phyloP scores from a whole-genome alignment of 2,329 filamentous ascomycete genomes.

The Dothideomycetidae sp. region DNA sequence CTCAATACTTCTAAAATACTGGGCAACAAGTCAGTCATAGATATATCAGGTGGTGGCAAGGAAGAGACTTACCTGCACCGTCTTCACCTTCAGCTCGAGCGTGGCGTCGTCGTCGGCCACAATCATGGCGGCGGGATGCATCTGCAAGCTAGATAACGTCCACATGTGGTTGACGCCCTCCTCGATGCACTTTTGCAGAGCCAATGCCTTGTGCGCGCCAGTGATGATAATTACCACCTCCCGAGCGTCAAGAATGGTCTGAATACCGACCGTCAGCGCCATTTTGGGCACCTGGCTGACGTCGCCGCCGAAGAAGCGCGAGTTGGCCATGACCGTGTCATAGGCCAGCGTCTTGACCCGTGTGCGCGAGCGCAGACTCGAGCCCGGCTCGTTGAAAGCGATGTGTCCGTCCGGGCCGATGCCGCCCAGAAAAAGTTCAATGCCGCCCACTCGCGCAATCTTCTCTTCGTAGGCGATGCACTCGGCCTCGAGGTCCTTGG shows the following conservation, averaged over 20 bases:
- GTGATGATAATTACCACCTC: conserved; percentile 75
- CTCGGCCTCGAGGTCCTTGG: conserved; percentile 58
- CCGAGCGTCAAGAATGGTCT: conserved; percentile 65
- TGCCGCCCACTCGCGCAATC: conserved; percentile 60
- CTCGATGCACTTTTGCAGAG: conserved; percentile 67
- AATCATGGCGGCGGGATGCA: conserved; percentile 69
- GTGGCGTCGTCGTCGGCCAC: conserved; percentile 64
- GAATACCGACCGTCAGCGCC: conserved; percentile 72
- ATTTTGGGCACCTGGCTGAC: conserved; percentile 61
- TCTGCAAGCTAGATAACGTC: conserved; percentile 67
- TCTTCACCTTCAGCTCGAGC: conserved; percentile 34
- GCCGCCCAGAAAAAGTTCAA: conserved; percentile 73
- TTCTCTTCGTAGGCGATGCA: conserved; percentile 67
- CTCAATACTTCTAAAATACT: conserved; percentile 38
- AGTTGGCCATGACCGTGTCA: conserved; percentile 76
- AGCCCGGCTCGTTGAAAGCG: conserved; percentile 81
- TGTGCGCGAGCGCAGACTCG: conserved; percentile 60
- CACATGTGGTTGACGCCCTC: conserved; percentile 81
- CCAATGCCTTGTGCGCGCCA: conserved; percentile 66
- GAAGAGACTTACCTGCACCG: conserved; percentile 20
- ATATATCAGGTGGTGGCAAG: neutral
- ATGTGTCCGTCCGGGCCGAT: conserved; percentile 81
- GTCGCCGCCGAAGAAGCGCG: conserved; percentile 67
- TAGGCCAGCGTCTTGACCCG: conserved; percentile 78
- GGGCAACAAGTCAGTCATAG: neutral